phyloP scores from a whole-genome alignment of 495 filamentous ascomycete species.

The Neurospora africana region DNA sequence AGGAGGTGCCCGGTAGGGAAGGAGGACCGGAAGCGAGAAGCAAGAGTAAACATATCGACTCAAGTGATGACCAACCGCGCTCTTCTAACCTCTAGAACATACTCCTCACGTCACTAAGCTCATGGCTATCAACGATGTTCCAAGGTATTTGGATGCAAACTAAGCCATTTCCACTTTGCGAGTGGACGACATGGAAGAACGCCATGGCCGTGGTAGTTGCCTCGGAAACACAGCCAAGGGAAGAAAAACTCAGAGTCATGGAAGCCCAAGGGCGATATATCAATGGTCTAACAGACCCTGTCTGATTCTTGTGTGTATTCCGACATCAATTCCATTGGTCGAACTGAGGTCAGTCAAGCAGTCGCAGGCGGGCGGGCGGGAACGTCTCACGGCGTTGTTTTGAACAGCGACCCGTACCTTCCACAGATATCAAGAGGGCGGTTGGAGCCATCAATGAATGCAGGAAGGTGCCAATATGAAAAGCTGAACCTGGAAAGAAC shows the following conservation, averaged over 20 bases:
- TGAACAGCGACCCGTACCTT: background rate
- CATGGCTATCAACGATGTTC: background rate
- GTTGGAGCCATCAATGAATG: background rate
- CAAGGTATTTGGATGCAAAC: background rate
- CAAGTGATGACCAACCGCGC: background rate
- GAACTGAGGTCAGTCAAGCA: background rate
- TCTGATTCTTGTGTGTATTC: background rate
- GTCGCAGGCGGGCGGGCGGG: background rate
- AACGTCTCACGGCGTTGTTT: background rate
- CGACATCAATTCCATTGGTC: no score
- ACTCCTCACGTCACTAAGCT: background rate
- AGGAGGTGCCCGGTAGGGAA: background rate
- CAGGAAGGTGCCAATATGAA: background rate
- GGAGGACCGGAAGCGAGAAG: background rate
- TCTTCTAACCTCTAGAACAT: no score
- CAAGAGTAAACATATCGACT: background rate
- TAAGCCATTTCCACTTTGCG: background rate
- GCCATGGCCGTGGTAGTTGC: background rate
- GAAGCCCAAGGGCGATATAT: background rate
- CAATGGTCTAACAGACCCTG: background rate
- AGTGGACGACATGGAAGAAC: background rate
- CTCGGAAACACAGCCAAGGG: background rate
- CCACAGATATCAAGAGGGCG: background rate
- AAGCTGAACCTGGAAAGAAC: background rate
- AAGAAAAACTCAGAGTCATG: background rate